Evolutionary conservation across 495 filamentous ascomycete genomes (phyloP).

Genomic region (Amorphotheca resinae): DNA sequence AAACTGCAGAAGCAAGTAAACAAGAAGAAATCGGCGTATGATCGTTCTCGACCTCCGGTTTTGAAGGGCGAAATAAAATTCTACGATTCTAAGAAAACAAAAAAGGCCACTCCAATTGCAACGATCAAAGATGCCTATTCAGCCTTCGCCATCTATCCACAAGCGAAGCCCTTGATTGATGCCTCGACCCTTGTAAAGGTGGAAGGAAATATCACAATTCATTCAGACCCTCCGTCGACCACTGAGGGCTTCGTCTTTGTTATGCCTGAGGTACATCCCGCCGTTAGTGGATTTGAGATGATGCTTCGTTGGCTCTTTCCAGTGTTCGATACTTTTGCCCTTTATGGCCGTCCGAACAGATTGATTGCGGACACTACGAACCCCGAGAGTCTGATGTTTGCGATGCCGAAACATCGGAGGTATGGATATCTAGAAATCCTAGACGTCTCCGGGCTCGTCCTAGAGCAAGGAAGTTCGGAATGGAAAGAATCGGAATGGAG

Average conservation of each 20-base stretch:
- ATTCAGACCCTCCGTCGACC: constrained; percentile 55
- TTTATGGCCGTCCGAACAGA: constrained; percentile 83
- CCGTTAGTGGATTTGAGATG: constrained; percentile 89
- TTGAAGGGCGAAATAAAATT: constrained; percentile 87
- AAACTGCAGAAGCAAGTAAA: constrained; percentile 74
- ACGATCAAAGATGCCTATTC: constrained; percentile 84
- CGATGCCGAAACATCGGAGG: constrained; percentile 75
- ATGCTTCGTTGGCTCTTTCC: constrained; percentile 93
- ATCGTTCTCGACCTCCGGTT: constrained; percentile 46
- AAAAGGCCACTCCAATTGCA: constrained; percentile 81
- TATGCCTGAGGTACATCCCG: constrained; percentile 89
- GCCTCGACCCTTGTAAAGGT: constrained; percentile 90
- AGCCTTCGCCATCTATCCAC: constrained; percentile 90
- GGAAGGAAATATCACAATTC: constrained; percentile 80
- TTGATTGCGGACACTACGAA: constrained; percentile 81
- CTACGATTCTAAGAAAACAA: constrained; percentile 88
- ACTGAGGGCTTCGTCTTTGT: constrained; percentile 93
- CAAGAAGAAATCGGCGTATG: constrained; percentile 69
- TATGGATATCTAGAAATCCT: constrained; percentile 86
- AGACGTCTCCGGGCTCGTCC: constrained; percentile 70
- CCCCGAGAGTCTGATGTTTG: constrained; percentile 90
- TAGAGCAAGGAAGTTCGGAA: constrained; percentile 58
- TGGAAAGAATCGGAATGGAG: constrained; percentile 92
- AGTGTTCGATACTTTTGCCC: constrained; percentile 80
- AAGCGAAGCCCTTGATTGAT: constrained; percentile 84